These are phyloP conservation scores for Endocalyx cinctus DNA, from an alignment of 2,329 filamentous ascomycete genomes.

Conservation along the genomic window DNA sequence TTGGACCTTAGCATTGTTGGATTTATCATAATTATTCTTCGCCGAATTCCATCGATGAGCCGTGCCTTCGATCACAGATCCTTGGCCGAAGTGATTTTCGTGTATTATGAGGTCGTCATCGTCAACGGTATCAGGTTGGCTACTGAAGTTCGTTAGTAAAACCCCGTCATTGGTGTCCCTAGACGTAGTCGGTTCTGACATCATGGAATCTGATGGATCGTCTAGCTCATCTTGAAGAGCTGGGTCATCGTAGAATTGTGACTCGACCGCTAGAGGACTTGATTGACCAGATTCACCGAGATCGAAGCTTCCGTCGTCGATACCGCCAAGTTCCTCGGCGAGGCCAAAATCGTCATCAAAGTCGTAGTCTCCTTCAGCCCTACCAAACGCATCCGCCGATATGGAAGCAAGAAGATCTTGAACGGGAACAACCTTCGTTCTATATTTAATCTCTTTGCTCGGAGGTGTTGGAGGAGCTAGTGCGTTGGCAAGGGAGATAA, in stretches of 20 bases:
- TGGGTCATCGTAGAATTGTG: constrained; percentile 45
- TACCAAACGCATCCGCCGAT: constrained; percentile 75
- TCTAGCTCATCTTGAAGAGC: constrained; percentile 43
- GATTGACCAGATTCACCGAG: constrained; percentile 29
- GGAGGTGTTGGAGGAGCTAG: constrained; percentile 80
- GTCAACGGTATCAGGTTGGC: constrained; percentile 37
- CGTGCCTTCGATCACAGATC: constrained; percentile 56
- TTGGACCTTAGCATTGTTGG: constrained; percentile 56
- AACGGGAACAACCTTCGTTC: constrained; percentile 80
- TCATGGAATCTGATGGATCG: constrained; percentile 35
- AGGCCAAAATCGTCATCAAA: constrained; percentile 60
- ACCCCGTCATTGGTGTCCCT: constrained; percentile 43
- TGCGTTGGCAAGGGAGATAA: constrained; percentile 73
- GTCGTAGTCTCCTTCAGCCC: constrained; percentile 55
- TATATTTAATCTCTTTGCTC: constrained; percentile 77
- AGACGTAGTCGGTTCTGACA: constrained; percentile 35
- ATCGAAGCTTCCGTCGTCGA: constrained; percentile 34
- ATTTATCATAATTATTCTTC: constrained; percentile 67
- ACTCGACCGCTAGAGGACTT: constrained; percentile 33
- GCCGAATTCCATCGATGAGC: constrained; percentile 78
- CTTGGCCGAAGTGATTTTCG: constrained; percentile 70
- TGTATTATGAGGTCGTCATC: constrained; percentile 64
- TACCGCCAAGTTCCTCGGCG: constrained; percentile 43
- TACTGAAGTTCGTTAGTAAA: constrained; percentile 38
- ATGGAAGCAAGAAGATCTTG: constrained; percentile 88